Percentiles rank a stretch among this genome's conserved stretches.
phyloP scores from a whole-genome alignment of 768 basidiomycete genomes.

The Collybia mongolica region DNA sequence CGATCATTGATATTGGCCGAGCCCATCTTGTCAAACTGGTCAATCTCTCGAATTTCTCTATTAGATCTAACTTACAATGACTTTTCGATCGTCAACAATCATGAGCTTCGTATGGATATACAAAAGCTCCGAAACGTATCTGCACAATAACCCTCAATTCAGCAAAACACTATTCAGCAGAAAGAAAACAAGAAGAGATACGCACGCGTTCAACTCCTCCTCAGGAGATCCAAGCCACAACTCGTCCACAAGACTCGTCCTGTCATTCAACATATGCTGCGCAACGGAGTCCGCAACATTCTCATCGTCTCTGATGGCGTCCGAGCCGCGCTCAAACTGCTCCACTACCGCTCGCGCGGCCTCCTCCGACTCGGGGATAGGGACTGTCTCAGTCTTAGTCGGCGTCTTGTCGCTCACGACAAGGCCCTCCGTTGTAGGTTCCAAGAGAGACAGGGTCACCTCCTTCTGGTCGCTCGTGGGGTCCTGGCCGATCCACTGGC shows the following conservation, averaged over 20 bases:
- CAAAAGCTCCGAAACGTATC: conserved; percentile 77
- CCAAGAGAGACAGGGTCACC: conserved; percentile 57
- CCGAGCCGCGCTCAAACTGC: conserved; percentile 69
- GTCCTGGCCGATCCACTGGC: conserved; percentile 66
- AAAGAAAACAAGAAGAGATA: conserved; percentile 19
- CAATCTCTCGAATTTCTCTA: too few species aligned
- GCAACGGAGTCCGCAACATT: conserved; percentile 73
- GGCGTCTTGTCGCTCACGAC: conserved; percentile 50
- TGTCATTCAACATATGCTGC: conserved; percentile 75
- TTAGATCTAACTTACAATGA: conserved; percentile 63
- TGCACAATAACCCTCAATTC: conserved; percentile 21
- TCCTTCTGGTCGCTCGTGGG: conserved; percentile 41
- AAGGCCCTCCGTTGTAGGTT: conserved; percentile 47
- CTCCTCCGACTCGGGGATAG: conserved; percentile 62
- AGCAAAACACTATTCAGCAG: conserved; percentile 8
- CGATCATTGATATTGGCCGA: conserved; percentile 93
- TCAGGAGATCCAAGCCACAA: conserved; percentile 81
- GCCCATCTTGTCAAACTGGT: conserved; percentile 61
- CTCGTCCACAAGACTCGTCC: conserved; percentile 66
- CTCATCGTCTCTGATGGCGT: conserved; percentile 52
- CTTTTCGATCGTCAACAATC: conserved; percentile 90
- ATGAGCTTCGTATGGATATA: conserved; percentile 91
- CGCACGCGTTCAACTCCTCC: conserved; percentile 80
- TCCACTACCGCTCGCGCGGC: conserved; percentile 39
- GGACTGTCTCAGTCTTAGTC: conserved; percentile 56